Evolutionary conservation across 2,329 filamentous ascomycete genomes (phyloP).

Genomic region (Tolypocladium amazonense): DNA sequence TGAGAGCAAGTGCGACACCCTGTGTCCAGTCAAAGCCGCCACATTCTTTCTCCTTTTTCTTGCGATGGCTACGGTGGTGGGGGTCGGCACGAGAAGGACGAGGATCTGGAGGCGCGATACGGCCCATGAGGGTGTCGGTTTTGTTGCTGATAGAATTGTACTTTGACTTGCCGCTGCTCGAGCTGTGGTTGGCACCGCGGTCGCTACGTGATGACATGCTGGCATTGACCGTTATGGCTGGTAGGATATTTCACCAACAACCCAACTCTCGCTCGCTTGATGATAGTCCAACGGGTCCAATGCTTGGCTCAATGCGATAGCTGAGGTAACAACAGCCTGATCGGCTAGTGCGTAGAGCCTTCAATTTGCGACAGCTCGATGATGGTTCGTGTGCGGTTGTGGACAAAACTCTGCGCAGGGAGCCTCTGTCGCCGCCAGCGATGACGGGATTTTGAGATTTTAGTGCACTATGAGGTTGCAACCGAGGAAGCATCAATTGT

Average conservation of each 20-base stretch:
- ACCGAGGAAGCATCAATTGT: not conserved
- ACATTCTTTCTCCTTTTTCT: conserved; percentile 4
- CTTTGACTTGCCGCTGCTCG: not conserved
- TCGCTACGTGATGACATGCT: not conserved
- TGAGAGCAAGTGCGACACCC: conserved; percentile 3
- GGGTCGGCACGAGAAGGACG: conserved; percentile 3
- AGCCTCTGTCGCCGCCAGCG: too few relatives aligned
- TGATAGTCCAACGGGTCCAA: not conserved
- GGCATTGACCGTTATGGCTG: not conserved
- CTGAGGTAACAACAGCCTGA: not conserved
- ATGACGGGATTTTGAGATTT: not conserved
- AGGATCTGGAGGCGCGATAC: not conserved
- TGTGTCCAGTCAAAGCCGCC: conserved; percentile 5
- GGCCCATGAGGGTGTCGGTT: not conserved
- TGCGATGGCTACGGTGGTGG: not conserved
- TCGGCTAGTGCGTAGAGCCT: not conserved
- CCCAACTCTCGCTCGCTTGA: not conserved
- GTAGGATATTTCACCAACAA: not conserved
- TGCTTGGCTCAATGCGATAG: not conserved
- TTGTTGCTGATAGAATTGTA: not conserved
- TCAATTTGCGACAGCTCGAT: not conserved
- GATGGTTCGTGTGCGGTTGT: not conserved
- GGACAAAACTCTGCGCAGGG: too few relatives aligned
- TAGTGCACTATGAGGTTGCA: not conserved
- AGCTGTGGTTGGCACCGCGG: not conserved